Base-by-base conservation (phyloP, 2,329 filamentous ascomycete genomes). In the Myriosclerotinia scirpicola region DNA sequence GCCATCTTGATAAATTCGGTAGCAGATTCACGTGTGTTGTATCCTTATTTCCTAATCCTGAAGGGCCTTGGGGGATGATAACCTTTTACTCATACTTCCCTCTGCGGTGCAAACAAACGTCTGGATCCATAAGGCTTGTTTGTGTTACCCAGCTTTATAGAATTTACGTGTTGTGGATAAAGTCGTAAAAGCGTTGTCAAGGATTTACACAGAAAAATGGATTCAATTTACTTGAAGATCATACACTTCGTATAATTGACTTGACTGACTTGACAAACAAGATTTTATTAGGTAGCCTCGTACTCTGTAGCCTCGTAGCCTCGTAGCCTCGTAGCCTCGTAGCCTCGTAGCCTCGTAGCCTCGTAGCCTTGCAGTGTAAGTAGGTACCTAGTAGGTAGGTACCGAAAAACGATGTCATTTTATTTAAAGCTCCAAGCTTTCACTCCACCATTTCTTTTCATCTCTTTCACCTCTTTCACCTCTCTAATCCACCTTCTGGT, bases 1-100 rank as follows among this genome's bases (percentile, higher is more conserved):
- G 69, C 70, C 72, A 75, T 73, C 44, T 63, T 69, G 52, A 48
- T 53, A 22, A 20, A 17, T 34, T 34, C 30, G 30, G 30, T 34
- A 34, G 30, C 30, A 34, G 22, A 34, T 54, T 34, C 20, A 48
- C 42, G 42, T 20, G 15, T 38, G 40, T 17, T 48, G 11, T 58
- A 26, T 50, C 15, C 11, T 44, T 42, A 17, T 34, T 46, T 22
- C 26, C 42, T 22, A 48, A 48, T 3, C 8, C 20, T 38, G 30
- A 4, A 22, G 26, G 8, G 34, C 8, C 14, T 50, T 61, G 30
- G n/a, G 42, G 44, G 26, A 12, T n/a, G n/a, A 50, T 15, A 55
- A n/a, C n/a, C 34, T 61, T 50, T 50, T 34, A 34, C 30, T 34
- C 30, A 34, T 38, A 50, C 30, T 34, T 50, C 44, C 58, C 12